phyloP scores from a whole-genome alignment of 2,329 filamentous ascomycete genomes.

The Sclerotinia trifoliorum region DNA sequence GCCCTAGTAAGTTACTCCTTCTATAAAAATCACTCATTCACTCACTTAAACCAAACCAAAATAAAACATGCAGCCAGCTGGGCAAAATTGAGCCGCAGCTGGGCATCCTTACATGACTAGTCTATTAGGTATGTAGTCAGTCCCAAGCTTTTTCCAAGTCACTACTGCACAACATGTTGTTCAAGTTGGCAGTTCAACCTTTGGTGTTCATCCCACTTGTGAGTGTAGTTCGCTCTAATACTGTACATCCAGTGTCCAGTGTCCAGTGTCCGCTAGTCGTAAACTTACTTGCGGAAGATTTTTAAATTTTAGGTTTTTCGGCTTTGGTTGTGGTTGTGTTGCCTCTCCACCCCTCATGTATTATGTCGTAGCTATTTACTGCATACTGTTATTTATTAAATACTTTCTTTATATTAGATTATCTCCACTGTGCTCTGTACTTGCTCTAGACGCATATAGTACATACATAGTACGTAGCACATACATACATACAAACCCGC shows the following conservation, averaged over 20 bases:
- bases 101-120: conserved; percentile 17
- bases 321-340: background rate
- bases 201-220: conserved; percentile 1
- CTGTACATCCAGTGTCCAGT: too few relatives aligned
- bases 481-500: background rate
- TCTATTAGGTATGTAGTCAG: background rate
- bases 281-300: too few relatives aligned
- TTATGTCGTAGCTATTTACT: background rate
- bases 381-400: background rate
- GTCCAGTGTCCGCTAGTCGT: too few relatives aligned
- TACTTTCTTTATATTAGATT: background rate
- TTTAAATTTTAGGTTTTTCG: background rate
- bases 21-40: background rate
- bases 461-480: background rate
- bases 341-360: background rate
- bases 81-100: conserved; percentile 3
- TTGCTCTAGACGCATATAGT: too few relatives aligned
- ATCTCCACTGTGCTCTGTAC: too few relatives aligned
- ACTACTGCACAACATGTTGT: conserved; percentile 13
- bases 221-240: too few relatives aligned
- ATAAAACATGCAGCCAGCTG: background rate
- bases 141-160: background rate
- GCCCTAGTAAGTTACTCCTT: background rate
- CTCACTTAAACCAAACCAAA: too few relatives aligned
- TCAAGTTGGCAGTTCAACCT: background rate